Base-by-base conservation (phyloP, 2,329 filamentous ascomycete genomes). In the Allantophomopsis lycopodina region DNA sequence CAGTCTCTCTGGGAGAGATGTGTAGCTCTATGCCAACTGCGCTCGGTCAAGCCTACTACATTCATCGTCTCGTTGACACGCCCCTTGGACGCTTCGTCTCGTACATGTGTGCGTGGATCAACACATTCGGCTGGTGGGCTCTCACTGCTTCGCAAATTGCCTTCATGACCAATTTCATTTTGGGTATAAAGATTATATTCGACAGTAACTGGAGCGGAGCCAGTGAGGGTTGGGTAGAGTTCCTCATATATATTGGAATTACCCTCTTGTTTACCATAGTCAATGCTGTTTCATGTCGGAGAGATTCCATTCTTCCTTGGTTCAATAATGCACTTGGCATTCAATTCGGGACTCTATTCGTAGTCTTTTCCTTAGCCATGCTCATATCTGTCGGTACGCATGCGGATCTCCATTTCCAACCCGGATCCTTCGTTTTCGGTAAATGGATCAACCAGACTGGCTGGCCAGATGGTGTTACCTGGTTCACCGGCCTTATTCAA, bases 51-150 rank as follows among this genome's bases (percentile, higher is more conserved):
- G 71, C 71, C 0, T 75, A 71, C 51, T 77, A 71, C 70, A 61
- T 69, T 2, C 60, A 63, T 43, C 57, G 61, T 8, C 54, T 70
- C 38, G 55, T 63, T 60, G 36, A 53, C 42, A 48, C 49, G 12
- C 54, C 52, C 1, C 35, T 48, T 1, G 71, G 69, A 2, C 62
- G 71, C 2, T 69, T 73, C 43, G 48, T 55, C 4, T 71, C 67
- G 1, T 76, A 75, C 48, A 61, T 75, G 55, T 72, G 69, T 45
- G 71, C 71, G 2, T 75, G 69, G 69, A 71, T 74, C 48, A 75
- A 75, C 52, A 71, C 65, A 0, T 73, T 73, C 42, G 71, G 71
- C 11, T 76, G 71, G 71, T 72, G 69, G 62, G 66, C 69, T 0
- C 52, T 75, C 42, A 67, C 66, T 0, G 71, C 71, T 0, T 73